A percentile compares a stretch with the other conserved stretches of the same genome.
These are phyloP conservation scores for Jimgerdemannia flammicorona DNA, from an alignment of 192 early-diverging fungal species.

Conservation along the genomic window DNA sequence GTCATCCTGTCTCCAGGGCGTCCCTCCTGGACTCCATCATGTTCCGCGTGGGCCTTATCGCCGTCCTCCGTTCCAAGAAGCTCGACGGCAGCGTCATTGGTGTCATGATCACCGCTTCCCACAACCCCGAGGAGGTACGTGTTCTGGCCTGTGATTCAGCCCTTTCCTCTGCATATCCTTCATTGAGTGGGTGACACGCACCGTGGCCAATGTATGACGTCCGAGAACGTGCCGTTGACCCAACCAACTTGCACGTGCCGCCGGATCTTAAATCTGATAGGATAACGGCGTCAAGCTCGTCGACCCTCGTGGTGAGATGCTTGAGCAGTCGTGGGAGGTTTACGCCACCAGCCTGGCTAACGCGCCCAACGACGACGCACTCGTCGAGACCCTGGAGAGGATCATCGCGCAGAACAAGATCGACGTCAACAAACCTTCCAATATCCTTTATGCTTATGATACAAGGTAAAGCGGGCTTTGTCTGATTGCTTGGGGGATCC, in stretches of 20 bases:
- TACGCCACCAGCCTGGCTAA: constrained; percentile 91
- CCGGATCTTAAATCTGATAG: constrained; percentile 22
- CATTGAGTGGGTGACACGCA: neutral
- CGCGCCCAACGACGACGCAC: constrained; percentile 59
- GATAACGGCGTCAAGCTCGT: constrained; percentile 99
- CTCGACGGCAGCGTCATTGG: constrained; percentile 84
- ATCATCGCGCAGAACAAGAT: constrained; percentile 69
- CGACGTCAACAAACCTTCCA: constrained; percentile 59
- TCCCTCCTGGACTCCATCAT: constrained; percentile 88
- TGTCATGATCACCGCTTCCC: constrained; percentile 98
- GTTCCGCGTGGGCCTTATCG: constrained; percentile 90
- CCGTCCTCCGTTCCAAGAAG: constrained; percentile 86
- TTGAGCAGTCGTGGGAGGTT: constrained; percentile 91
- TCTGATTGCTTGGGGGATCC: too few species aligned
- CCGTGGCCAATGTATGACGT: neutral
- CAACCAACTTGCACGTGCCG: neutral
- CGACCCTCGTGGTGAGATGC: constrained; percentile 98
- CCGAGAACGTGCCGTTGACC: neutral
- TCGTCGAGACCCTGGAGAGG: constrained; percentile 55
- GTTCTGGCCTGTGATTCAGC: neutral
- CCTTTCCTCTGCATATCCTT: constrained; percentile 6
- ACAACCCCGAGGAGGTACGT: constrained; percentile 85
- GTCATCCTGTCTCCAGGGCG: constrained; percentile 47
- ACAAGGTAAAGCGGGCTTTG: constrained; percentile 60
- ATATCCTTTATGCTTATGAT: constrained; percentile 86